Conservation (phyloP, 208 protist genomes). For the Leishmania martiniquensis region DNA sequence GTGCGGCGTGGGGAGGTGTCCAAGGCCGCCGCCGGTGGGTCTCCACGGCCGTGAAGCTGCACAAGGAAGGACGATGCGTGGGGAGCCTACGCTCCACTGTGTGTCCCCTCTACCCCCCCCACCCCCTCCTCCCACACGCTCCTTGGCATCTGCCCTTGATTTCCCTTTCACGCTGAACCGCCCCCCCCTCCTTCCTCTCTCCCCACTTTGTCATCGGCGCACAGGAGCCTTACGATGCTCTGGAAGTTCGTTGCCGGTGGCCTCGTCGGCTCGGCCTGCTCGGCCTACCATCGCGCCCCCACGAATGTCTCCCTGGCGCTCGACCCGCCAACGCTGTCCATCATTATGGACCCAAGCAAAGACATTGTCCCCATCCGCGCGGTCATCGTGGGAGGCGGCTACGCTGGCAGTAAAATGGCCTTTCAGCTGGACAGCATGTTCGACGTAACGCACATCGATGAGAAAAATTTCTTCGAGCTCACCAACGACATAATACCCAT, state of each 20-base stretch:
- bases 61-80: not conserved
- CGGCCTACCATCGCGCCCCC: conserved; percentile 31
- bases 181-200: not conserved
- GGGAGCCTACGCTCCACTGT: not conserved
- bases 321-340: conserved; percentile 59
- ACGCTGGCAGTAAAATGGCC: conserved; percentile 72
- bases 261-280: conserved; percentile 42
- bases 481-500: conserved; percentile 87
- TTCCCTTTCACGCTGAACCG: not conserved
- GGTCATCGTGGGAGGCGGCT: conserved; percentile 87
- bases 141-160: not conserved
- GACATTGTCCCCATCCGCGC: conserved; percentile 73
- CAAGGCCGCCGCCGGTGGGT: not conserved
- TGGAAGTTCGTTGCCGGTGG: conserved; percentile 54
- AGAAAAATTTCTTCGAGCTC: conserved; percentile 90
- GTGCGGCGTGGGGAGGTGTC: not conserved
- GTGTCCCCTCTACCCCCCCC: not conserved
- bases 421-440: conserved; percentile 90
- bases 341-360: conserved; percentile 82
- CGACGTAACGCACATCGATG: conserved; percentile 84
- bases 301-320: conserved; percentile 46
- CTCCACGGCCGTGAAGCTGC: not conserved
- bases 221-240: conserved; percentile 37
- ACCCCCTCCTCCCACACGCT: not conserved
- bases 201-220: not conserved